Evolutionary conservation across 2,329 filamentous ascomycete genomes (phyloP), one percentile per base, ranked within the genome.

Genomic region (Fusarium sp.): DNA sequence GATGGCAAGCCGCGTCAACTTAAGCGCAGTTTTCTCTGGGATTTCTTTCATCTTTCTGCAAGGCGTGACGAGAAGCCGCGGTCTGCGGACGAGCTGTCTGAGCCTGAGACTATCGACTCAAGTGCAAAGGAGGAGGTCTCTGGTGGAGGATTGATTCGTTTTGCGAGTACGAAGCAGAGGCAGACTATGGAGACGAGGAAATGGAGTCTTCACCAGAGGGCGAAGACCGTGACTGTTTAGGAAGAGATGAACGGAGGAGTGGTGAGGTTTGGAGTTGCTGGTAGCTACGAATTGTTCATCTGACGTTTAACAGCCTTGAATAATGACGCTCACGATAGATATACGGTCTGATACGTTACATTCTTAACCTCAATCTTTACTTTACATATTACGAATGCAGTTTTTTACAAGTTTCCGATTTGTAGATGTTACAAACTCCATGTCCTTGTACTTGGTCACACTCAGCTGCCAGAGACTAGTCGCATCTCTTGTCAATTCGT

Each of bases 31-130:
- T 81, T 80, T 58, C 53, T 74, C 44, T 74, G 79, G 61, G 79
- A 81, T 58, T 80, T 81, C 63, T 78, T 81, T 51, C 76, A 75
- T 38, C 69, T 78, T 19, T 78, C 76, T 2, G 74, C 76, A 4
- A 56, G 76, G 11, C 60, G 74, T 6, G 74, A 76, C 12, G 74
- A 76, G 60, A 72, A 60, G 44, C 58, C 56, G 11, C 53, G 60
- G 24, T 26, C 36, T 6, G 11, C 15, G 6, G 61, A 65, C n/a
- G 64, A 65, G 26, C 34, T 64, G 54, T 55, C 57, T 15, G 62
- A 65, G 3, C 50, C 70, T 10, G 67, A 68, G 45, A 61, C 55
- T 35, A 26, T 68, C 22, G 43, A 66, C 36, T 69, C 66, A 22
- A 52, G 34, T 11, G 31, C 28, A 25, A 70, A 71, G 47, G 61